phyloP scores from a whole-genome alignment of 179 eudicot species.

The Camellia oleifera region DNA sequence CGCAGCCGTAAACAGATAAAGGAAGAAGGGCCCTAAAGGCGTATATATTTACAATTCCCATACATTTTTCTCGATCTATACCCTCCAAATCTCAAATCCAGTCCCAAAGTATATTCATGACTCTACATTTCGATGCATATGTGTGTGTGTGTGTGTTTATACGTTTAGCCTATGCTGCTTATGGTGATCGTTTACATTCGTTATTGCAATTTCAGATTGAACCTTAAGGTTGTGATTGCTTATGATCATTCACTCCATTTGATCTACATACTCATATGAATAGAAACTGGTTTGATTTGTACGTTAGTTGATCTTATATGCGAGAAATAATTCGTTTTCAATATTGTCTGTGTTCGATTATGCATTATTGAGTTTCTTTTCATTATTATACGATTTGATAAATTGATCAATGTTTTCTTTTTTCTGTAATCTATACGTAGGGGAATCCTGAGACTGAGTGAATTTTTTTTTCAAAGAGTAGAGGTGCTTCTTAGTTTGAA shows the following conservation, averaged over 20 bases:
- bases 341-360: not conserved
- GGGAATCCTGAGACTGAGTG: not conserved
- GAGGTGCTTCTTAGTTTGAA: not conserved
- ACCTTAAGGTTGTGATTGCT: not conserved
- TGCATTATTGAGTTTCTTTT: not conserved
- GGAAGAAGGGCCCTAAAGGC: not conserved
- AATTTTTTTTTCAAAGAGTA: not conserved
- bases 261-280: not conserved
- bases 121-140: not conserved
- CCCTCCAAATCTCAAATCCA: constrained; percentile 8
- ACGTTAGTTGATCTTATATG: not conserved
- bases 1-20: not conserved
- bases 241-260: not conserved
- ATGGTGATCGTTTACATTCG: not conserved
- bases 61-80: not conserved
- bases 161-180: not conserved
- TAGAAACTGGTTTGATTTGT: not conserved
- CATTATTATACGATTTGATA: not conserved
- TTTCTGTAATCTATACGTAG: not conserved
- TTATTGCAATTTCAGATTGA: not conserved
- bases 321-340: not conserved
- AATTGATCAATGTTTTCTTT: not conserved
- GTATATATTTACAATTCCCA: too few species aligned
- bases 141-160: not conserved
- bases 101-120: constrained; percentile 10